Percentiles rank a stretch among this genome's conserved stretches.
phyloP scores from a whole-genome alignment of 1,284 basidiomycete genomes.

The Kwoniella shivajii region DNA sequence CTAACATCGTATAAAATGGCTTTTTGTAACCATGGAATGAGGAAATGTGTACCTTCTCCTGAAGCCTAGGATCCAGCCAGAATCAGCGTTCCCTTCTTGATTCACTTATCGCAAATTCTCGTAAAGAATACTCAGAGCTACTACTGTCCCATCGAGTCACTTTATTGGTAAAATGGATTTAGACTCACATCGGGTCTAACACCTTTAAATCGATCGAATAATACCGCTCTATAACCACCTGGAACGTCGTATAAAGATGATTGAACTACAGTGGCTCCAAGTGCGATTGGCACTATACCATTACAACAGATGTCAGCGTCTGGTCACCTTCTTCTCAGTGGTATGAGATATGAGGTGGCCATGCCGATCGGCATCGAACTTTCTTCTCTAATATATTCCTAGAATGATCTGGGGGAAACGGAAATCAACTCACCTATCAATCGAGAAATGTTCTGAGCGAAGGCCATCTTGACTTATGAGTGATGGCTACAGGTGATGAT shows the following conservation, averaged over 20 bases:
- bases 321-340: not conserved
- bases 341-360: not conserved
- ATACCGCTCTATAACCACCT: slow-evolving; percentile 91
- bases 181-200: slow-evolving; percentile 73
- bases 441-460: slow-evolving; percentile 37
- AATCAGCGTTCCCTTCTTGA: too few relatives aligned
- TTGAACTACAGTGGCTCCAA: slow-evolving; percentile 68
- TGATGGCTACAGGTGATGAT: not conserved
- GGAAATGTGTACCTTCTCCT: slow-evolving; percentile 94
- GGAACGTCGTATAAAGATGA: slow-evolving; percentile 85
- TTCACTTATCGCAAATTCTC: too few relatives aligned
- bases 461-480: slow-evolving; percentile 23
- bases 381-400: too few relatives aligned
- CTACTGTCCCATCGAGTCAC: not conserved
- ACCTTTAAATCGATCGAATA: slow-evolving; percentile 97
- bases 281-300: slow-evolving; percentile 69
- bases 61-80: slow-evolving; percentile 62
- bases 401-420: not conserved
- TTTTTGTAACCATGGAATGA: slow-evolving; percentile 91
- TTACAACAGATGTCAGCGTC: not conserved
- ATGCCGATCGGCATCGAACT: not conserved
- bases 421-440: slow-evolving; percentile 29
- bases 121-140: too few relatives aligned
- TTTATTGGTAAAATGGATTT: not conserved
- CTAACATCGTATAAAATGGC: slow-evolving; percentile 97